Percentiles rank a stretch among this genome's conserved stretches.
These are phyloP conservation scores for Diutina scorzettiae DNA, from an alignment of 1,139 yeast genomes.

Conservation along the genomic window DNA sequence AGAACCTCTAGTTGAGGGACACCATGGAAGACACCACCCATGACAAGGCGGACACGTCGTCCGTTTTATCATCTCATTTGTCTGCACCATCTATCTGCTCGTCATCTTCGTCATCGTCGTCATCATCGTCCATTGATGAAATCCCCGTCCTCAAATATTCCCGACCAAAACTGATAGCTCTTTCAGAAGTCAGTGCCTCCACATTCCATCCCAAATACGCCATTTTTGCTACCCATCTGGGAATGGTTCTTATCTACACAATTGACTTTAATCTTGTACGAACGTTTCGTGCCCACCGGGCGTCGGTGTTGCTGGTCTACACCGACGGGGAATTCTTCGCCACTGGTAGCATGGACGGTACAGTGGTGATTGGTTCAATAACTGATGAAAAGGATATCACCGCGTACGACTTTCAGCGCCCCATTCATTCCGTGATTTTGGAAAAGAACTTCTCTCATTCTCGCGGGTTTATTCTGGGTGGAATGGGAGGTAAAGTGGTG, in stretches of 20 bases:
- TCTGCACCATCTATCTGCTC: not conserved
- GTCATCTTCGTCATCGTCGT: not conserved
- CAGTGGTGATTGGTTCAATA: slow-evolving; percentile 70
- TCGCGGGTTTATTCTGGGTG: slow-evolving; percentile 71
- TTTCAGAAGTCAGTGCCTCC: slow-evolving; percentile 70
- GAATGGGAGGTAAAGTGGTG: slow-evolving; percentile 77
- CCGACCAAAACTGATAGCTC: slow-evolving; percentile 50
- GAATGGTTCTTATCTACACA: slow-evolving; percentile 57
- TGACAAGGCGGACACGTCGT: not conserved
- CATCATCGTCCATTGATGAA: slow-evolving; percentile 32
- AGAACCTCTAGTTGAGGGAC: no score
- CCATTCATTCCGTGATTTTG: slow-evolving; percentile 76
- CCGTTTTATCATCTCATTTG: not conserved
- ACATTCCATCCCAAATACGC: slow-evolving; percentile 45
- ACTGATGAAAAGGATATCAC: slow-evolving; percentile 49
- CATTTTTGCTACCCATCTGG: slow-evolving; percentile 85
- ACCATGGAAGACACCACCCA: no score
- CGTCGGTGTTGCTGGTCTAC: slow-evolving; percentile 63
- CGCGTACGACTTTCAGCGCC: slow-evolving; percentile 77
- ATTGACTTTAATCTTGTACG: slow-evolving; percentile 49
- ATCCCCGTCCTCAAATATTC: slow-evolving; percentile 66
- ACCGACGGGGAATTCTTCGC: slow-evolving; percentile 69
- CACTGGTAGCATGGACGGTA: slow-evolving; percentile 89
- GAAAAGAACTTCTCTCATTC: slow-evolving; percentile 55
- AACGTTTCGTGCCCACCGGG: slow-evolving; percentile 74